phyloP scores from a whole-genome alignment of 2,329 filamentous ascomycete genomes.

The Pyrenochaeta sp. region DNA sequence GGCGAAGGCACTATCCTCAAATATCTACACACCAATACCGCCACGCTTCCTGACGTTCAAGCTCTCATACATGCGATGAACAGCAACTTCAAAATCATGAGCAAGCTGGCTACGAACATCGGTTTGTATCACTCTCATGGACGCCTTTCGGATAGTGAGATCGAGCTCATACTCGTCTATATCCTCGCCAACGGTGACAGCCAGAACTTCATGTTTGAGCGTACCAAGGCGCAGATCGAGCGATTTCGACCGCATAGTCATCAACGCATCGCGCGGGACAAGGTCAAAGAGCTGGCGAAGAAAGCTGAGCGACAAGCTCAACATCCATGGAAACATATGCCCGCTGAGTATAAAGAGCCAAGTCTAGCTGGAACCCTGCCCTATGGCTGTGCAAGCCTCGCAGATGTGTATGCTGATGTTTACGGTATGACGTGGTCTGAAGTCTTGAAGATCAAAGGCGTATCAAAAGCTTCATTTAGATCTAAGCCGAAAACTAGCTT shows the following conservation, averaged over 20 bases:
- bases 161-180: not conserved
- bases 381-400: not conserved
- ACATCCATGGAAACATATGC: not conserved
- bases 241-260: not conserved
- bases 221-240: not conserved
- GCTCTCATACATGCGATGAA: conserved; percentile 6
- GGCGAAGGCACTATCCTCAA: not conserved
- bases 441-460: not conserved
- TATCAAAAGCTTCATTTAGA: not conserved
- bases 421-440: not conserved
- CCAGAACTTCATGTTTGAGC: not conserved
- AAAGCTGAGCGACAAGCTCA: not conserved
- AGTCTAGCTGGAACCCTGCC: not conserved
- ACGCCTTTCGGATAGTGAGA: not conserved
- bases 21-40: conserved; percentile 2
- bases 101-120: conserved; percentile 11
- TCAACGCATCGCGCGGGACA: not conserved
- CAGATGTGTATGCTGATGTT: not conserved
- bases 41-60: conserved; percentile 8
- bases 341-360: no score
- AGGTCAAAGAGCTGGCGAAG: not conserved
- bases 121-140: conserved; percentile 2
- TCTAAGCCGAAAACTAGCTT: not conserved
- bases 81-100: not conserved
- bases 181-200: not conserved